Evolutionary conservation across 352 stramenopile genomes (phyloP).

Genomic region (Aphanomyces astaci): DNA sequence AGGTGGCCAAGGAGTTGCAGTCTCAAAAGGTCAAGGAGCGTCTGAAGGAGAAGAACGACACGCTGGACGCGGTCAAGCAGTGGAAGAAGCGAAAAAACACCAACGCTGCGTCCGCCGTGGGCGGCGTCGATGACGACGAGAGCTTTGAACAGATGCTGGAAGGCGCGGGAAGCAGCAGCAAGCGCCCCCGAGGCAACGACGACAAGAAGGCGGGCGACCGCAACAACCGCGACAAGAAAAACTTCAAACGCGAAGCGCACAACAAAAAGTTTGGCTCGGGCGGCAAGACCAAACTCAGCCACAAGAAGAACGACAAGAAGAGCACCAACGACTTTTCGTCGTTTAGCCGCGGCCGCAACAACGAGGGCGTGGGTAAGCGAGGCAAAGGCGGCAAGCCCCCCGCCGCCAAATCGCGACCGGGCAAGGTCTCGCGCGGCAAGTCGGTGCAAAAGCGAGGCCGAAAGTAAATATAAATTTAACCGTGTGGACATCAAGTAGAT

Average conservation of each 20-base stretch:
- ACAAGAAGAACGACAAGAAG: conserved; percentile 73
- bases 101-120: conserved; percentile 47
- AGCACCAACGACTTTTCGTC: conserved; percentile 72
- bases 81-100: conserved; percentile 82
- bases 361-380: conserved; percentile 35
- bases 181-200: conserved; percentile 35
- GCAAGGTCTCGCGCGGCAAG: conserved; percentile 45
- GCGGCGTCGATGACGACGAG: conserved; percentile 57
- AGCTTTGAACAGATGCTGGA: conserved; percentile 56
- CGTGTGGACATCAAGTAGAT: not conserved
- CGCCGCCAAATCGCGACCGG: conserved; percentile 35
- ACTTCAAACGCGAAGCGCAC: conserved; percentile 57
- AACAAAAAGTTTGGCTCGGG: conserved; percentile 83
- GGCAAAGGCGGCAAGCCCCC: conserved; percentile 33
- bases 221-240: conserved; percentile 59
- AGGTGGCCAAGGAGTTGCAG: conserved; percentile 92
- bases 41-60: conserved; percentile 81
- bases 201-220: conserved; percentile 25
- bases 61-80: conserved; percentile 78
- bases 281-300: conserved; percentile 55
- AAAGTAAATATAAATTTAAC: conserved; percentile 17
- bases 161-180: conserved; percentile 40
- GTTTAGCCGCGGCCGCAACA: conserved; percentile 45
- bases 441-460: conserved; percentile 17
- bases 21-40: conserved; percentile 78